Conservation (phyloP, 352 stramenopile species). For the Phytophthora cactorum region DNA sequence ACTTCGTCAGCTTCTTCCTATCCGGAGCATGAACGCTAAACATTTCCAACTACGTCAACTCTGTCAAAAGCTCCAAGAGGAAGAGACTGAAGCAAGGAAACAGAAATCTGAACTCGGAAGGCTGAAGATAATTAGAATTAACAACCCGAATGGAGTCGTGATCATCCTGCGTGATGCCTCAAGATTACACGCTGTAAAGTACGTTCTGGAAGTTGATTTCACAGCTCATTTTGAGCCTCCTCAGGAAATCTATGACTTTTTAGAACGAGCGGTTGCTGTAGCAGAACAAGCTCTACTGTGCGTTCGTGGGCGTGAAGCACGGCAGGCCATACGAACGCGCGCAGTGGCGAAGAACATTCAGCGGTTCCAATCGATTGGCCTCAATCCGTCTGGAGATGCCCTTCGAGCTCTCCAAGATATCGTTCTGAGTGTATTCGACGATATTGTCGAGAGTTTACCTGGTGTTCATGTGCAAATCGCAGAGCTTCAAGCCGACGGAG, state of each 20-base stretch:
- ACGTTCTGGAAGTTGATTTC: conserved; percentile 57
- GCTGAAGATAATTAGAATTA: neutral
- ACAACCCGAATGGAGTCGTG: conserved; percentile 40
- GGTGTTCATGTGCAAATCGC: conserved; percentile 63
- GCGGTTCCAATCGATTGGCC: conserved; percentile 41
- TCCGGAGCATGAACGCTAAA: conserved; percentile 73
- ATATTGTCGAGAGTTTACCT: conserved; percentile 57
- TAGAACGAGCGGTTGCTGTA: conserved; percentile 45
- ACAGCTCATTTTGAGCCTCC: conserved; percentile 25
- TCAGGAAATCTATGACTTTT: conserved; percentile 24
- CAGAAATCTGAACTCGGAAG: neutral
- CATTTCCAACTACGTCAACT: conserved; percentile 63
- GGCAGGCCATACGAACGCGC: conserved; percentile 34
- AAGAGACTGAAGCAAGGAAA: conserved; percentile 1
- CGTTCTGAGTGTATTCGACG: conserved; percentile 44
- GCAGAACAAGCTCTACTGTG: conserved; percentile 50
- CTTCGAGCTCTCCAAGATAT: conserved; percentile 55
- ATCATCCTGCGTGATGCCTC: conserved; percentile 40
- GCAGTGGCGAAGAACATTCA: conserved; percentile 18
- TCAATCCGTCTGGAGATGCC: conserved; percentile 64
- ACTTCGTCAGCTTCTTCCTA: conserved; percentile 58
- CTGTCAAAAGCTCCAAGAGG: conserved; percentile 20
- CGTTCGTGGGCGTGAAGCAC: conserved; percentile 58
- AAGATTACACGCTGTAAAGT: conserved; percentile 28
- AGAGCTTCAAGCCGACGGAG: conserved; percentile 56